Conservation (phyloP, 2,329 filamentous ascomycete genomes). For the Diaporthe capsici region DNA sequence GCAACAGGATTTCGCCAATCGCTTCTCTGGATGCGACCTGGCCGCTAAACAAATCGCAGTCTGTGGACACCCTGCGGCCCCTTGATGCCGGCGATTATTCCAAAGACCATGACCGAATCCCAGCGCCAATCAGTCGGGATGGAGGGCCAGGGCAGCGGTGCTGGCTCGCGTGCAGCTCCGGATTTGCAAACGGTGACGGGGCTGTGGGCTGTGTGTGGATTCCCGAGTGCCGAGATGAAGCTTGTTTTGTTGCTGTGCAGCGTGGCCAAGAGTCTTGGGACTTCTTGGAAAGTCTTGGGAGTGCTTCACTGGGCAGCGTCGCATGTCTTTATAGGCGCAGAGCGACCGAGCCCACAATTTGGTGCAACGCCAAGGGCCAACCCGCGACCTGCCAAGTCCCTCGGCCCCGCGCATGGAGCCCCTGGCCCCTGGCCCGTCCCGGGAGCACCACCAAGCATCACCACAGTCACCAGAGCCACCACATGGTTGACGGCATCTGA, state of each 20-base stretch:
- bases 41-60: constrained; percentile 9
- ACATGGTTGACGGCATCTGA: not conserved
- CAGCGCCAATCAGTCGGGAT: constrained; percentile 22
- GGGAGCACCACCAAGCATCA: not conserved
- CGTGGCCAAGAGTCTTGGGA: constrained; percentile 32
- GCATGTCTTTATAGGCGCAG: constrained; percentile 27
- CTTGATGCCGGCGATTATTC: constrained; percentile 2
- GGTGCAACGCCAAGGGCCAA: constrained; percentile 23
- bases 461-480: not conserved
- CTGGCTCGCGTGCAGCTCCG: constrained; percentile 17
- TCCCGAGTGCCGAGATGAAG: constrained; percentile 25
- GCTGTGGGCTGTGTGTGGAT: constrained; percentile 4
- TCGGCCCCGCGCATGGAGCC: constrained; percentile 17
- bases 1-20: constrained; percentile 33
- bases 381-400: constrained; percentile 28
- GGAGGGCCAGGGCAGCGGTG: not conserved
- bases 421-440: constrained; percentile 10
- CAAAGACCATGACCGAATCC: constrained; percentile 12
- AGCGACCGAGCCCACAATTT: constrained; percentile 14
- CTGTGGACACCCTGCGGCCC: not conserved
- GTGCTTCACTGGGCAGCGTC: constrained; percentile 32
- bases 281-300: constrained; percentile 10
- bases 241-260: constrained; percentile 11
- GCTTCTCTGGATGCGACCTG: constrained; percentile 4
- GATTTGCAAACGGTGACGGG: constrained; percentile 17